Evolutionary conservation across 345 rosid species (phyloP).

Genomic region (Eucalyptus erythrocorys): DNA sequence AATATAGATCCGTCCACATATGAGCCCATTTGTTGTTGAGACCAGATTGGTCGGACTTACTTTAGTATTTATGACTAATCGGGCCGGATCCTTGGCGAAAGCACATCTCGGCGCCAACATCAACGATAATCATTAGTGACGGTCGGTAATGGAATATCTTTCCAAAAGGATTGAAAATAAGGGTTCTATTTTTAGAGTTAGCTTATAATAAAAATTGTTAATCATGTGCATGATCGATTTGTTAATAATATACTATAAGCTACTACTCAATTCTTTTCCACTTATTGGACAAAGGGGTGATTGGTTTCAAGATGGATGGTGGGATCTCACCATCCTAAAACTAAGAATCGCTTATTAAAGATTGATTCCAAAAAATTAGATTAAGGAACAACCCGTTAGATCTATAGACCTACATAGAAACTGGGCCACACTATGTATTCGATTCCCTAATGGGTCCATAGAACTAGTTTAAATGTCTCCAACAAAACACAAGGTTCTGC

Average conservation of each 20-base stretch:
- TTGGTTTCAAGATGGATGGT: rapidly evolving
- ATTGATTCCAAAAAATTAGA: no score
- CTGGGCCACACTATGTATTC: no score
- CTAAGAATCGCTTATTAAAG: rapidly evolving
- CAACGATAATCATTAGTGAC: not conserved
- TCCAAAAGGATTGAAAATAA: not conserved
- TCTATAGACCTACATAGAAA: rapidly evolving
- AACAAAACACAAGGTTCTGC: not conserved
- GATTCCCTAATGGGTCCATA: rapidly evolving
- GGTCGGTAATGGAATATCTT: not conserved
- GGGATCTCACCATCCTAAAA: rapidly evolving
- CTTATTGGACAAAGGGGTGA: rapidly evolving
- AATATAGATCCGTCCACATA: not conserved
- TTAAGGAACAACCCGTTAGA: rapidly evolving
- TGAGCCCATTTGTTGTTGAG: not conserved
- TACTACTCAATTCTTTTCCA: not conserved
- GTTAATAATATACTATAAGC: not conserved
- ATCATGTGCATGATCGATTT: not conserved
- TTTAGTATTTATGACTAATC: not conserved
- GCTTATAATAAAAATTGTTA: not conserved
- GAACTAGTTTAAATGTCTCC: not conserved
- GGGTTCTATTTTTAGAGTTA: not conserved
- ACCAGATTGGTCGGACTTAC: not conserved
- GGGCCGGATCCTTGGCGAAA: not conserved
- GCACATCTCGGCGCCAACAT: not conserved